Base-by-base conservation (phyloP, 805 yeast genomes). In the Citeromyces matritensis region DNA sequence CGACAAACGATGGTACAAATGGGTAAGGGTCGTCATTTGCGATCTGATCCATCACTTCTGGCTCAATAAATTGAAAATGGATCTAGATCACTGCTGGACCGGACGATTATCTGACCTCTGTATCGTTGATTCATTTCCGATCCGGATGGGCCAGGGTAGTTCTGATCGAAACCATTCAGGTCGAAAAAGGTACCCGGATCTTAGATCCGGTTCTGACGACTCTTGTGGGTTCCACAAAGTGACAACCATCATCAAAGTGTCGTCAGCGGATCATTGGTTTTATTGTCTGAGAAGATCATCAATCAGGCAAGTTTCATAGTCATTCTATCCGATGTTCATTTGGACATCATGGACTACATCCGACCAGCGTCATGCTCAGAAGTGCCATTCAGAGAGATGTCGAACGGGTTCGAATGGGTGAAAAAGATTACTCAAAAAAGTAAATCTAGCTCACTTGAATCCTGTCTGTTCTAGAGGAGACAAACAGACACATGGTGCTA, bases 351-450 rank as follows among this genome's bases (percentile, higher is more conserved):
- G 85, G 97, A 91, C 55, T 91, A 91, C 59, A 85, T 91, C 54
- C 84, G 82, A 52, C 96, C 98, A 13, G 91, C 94, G n/a, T 67
- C 70, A 15, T 82, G 94, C 53, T 61, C 85, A 10, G 97, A 88
- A 57, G 72, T 75, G 29, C 79, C 72, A 42, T 91, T 91, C 81
- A 80, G 98, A 49, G 69, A 75, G 46, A 88, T 86, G 97, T 91
- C 98, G 99, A 84, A 85, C 52, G 96, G 86, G 53, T 91, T 93
- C 51, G 99, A 91, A 59, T 91, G 98, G 98, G 98, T 91, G 57
- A 91, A 91, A 62, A 91, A 91, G 63, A 86, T 91, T 43, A 81
- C 86, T 37, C 80, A 91, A 50, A 75, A 78, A 42, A 73, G 93
- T 2, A 66, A 63, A 33, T 61, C 76, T 39, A 53, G 67, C 23